Evolutionary conservation across 805 yeast species (phyloP).

Genomic region (Barnettozyma californica): DNA sequence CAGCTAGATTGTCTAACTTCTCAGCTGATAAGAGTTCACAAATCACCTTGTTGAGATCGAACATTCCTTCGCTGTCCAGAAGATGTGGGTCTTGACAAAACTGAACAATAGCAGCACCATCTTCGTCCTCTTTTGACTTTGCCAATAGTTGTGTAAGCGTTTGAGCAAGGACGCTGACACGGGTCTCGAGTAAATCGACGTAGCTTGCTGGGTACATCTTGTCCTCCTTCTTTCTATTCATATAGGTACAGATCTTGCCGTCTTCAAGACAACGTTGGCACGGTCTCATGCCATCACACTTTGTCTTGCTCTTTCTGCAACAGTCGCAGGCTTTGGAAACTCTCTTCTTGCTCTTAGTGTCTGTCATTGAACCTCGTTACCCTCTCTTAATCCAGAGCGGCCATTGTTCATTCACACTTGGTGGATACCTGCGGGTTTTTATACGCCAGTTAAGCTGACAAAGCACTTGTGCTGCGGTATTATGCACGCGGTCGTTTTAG

Average conservation of each 20-base stretch:
- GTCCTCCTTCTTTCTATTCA: conserved; percentile 46
- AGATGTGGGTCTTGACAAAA: conserved; percentile 18
- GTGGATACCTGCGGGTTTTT: neutral
- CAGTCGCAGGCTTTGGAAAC: conserved; percentile 42
- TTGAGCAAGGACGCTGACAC: conserved; percentile 43
- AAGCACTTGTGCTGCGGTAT: neutral
- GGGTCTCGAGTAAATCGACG: conserved; percentile 44
- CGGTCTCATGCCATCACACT: conserved; percentile 43
- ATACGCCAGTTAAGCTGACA: neutral
- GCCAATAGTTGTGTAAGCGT: conserved; percentile 28
- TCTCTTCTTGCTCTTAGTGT: conserved; percentile 22
- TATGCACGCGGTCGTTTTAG: neutral
- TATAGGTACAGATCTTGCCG: conserved; percentile 52
- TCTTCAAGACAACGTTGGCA: conserved; percentile 48
- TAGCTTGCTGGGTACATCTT: conserved; percentile 41
- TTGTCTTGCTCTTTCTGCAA: conserved; percentile 40
- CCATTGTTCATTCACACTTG: neutral
- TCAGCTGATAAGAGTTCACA: conserved; percentile 18
- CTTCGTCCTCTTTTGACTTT: conserved; percentile 12
- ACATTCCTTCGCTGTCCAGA: conserved; percentile 18
- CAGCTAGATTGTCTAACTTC: conserved; percentile 22
- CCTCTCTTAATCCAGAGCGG: too few species aligned
- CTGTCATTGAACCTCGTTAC: neutral
- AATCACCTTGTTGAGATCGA: conserved; percentile 25
- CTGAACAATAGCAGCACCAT: conserved; percentile 8